These are phyloP conservation scores for Bryum argenteum DNA, from an alignment of 225 moss, liverwort and hornwort species.

Conservation along the genomic window DNA sequence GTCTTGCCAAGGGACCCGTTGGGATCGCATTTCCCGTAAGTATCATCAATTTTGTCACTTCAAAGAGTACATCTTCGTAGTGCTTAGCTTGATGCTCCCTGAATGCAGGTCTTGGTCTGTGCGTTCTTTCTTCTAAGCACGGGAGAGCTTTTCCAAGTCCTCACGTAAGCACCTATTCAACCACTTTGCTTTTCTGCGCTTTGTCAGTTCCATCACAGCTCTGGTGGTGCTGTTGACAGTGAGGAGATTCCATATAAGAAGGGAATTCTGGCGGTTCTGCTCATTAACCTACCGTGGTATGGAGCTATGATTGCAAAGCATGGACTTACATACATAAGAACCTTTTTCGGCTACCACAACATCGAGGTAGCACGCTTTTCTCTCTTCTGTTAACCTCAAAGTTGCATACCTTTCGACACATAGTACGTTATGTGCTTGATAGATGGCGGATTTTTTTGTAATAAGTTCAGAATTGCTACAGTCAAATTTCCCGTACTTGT, in stretches of 20 bases:
- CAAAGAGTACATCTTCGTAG: background rate
- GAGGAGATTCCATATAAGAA: slow-evolving; percentile 58
- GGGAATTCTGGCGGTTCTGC: slow-evolving; percentile 38
- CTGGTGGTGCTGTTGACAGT: slow-evolving; percentile 36
- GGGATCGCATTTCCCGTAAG: slow-evolving; percentile 67
- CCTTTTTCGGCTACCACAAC: slow-evolving; percentile 59
- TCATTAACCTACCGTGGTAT: slow-evolving; percentile 64
- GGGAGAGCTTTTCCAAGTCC: slow-evolving; percentile 55
- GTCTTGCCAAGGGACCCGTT: slow-evolving; percentile 65
- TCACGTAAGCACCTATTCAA: too few relatives aligned
- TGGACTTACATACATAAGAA: slow-evolving; percentile 46
- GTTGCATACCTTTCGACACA: too few relatives aligned
- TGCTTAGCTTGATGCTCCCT: slow-evolving; percentile 31
- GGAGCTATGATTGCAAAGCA: slow-evolving; percentile 56
- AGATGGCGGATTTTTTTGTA: too few relatives aligned
- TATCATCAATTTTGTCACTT: slow-evolving; percentile 4
- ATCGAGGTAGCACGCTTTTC: slow-evolving; percentile 45
- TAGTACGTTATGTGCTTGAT: too few relatives aligned
- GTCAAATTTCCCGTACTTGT: too few relatives aligned
- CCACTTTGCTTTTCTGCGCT: too few relatives aligned
- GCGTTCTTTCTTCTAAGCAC: slow-evolving; percentile 55
- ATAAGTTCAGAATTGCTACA: too few relatives aligned
- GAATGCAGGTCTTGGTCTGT: slow-evolving; percentile 61
- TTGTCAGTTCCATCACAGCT: too few relatives aligned
- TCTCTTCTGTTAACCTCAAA: background rate